A percentile compares a stretch with the other conserved stretches of the same genome.
Evolutionary conservation across 2,329 filamentous ascomycete species (phyloP).

Genomic region (Ambrosiella beaveri): DNA sequence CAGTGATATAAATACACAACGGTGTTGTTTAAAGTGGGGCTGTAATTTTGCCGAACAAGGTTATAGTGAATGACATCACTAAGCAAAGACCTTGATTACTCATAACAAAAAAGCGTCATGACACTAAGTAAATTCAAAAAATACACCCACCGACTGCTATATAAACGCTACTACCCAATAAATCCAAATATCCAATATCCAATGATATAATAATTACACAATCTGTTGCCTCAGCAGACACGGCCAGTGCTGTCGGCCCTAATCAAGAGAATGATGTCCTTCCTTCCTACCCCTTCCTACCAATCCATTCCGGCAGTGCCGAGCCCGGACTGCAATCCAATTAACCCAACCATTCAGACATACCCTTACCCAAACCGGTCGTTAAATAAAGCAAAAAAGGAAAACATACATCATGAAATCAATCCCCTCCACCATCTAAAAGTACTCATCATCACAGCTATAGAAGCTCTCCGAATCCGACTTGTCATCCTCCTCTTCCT

Average conservation of each 20-base stretch:
- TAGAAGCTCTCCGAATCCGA: slow-evolving; percentile 10
- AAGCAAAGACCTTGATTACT: neutral
- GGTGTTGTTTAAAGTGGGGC: no score
- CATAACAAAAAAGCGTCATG: neutral
- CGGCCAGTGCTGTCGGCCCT: slow-evolving; percentile 5
- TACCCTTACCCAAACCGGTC: neutral
- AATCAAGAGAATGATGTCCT: neutral
- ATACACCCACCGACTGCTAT: neutral
- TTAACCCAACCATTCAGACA: neutral
- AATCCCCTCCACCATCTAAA: neutral
- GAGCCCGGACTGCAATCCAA: no score
- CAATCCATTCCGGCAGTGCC: neutral
- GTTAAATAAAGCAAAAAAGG: slow-evolving; percentile 1
- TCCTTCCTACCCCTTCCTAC: neutral
- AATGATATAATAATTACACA: neutral
- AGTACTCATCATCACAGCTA: slow-evolving; percentile 8
- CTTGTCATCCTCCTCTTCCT: slow-evolving; percentile 1
- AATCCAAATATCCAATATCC: neutral
- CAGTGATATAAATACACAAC: no score
- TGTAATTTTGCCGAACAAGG: no score
- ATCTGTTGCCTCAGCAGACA: neutral
- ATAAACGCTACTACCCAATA: neutral
- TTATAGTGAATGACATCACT: neutral
- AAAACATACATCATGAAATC: slow-evolving; percentile 1
- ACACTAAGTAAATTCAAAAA: neutral